Conservation (phyloP, 805 yeast species). For the Lipomyces lipofer region DNA sequence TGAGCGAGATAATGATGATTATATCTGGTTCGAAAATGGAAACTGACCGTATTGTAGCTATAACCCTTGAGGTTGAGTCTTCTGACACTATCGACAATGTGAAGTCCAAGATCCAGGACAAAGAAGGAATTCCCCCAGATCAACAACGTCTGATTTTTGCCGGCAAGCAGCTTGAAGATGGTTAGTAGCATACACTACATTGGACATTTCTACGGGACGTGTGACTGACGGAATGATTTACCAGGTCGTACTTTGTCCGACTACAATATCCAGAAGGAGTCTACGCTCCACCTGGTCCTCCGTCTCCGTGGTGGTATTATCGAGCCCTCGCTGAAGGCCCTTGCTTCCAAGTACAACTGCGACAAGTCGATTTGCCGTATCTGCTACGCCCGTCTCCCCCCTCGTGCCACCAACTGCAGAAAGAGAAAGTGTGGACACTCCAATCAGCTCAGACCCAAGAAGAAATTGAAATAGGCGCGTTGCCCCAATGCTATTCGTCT, state of each 20-base stretch:
- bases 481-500: constrained; percentile 29
- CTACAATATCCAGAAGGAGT: constrained; percentile 99
- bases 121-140: constrained; percentile 99
- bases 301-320: constrained; percentile 99
- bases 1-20: constrained; percentile 17
- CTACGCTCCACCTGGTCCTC: constrained; percentile 91
- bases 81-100: constrained; percentile 98
- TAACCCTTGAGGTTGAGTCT: constrained; percentile 98
- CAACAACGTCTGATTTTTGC: constrained; percentile 99
- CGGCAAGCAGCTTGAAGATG: constrained; percentile 98
- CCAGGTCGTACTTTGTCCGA: constrained; percentile 94
- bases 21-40: neutral
- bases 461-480: constrained; percentile 56
- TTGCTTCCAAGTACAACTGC: constrained; percentile 99
- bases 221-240: no score
- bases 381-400: constrained; percentile 99
- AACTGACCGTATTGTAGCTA: constrained; percentile 41
- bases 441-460: constrained; percentile 98
- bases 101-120: constrained; percentile 98
- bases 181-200: no score
- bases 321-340: constrained; percentile 98
- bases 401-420: constrained; percentile 99
- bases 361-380: constrained; percentile 99
- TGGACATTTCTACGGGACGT: no score
- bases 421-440: constrained; percentile 99